Base-by-base conservation (phyloP, 2,329 filamentous ascomycete genomes). In the Truncatella angustata region DNA sequence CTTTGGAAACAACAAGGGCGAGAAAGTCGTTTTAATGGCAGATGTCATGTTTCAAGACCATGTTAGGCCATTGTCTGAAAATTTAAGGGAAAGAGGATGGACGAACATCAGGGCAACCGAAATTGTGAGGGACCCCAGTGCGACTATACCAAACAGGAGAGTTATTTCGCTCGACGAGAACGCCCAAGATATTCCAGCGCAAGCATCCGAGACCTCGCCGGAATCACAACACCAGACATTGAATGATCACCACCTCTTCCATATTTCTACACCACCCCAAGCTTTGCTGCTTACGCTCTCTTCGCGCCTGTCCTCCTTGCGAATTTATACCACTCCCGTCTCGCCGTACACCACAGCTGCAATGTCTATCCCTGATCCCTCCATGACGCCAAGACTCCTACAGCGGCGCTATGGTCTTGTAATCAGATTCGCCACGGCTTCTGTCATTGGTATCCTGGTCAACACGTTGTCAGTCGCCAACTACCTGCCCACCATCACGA, bases 381-480 rank as follows among this genome's bases (percentile, higher is more conserved):
- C 61, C 54, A 43, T 75, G 6, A 79, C 83, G 1, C 69, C 75
- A 3, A 73, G 74, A 4, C 70, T 84, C 9, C 82, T 99, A 14
- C 86, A 90, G 23, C 87, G 94, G 2, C 89, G 94, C 34, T 99
- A 97, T 69, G 94, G 88, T 1, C 85, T 94, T 53, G 79, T 97
- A 10, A 87, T 93, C 2, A 85, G 84, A 0, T 84, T 97, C 24
- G 84, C 87, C 16, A 90, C 91, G 0, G 88, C 86, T 0, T 85
- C 91, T 18, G 85, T 97, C 47, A 91, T 97, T 60, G 94, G 94
- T 6, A 96, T 99, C 55, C 77, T 99, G 1, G 91, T 99, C 70
- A 97, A 97, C 70, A 99, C 94, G 0, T 83, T 99, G 4, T 93
- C 88, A 20, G 91, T 97, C 5, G 85, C 87, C 54, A 95, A 97